Conservation (phyloP, 768 basidiomycete species). For the Lactarius akahatsu region DNA sequence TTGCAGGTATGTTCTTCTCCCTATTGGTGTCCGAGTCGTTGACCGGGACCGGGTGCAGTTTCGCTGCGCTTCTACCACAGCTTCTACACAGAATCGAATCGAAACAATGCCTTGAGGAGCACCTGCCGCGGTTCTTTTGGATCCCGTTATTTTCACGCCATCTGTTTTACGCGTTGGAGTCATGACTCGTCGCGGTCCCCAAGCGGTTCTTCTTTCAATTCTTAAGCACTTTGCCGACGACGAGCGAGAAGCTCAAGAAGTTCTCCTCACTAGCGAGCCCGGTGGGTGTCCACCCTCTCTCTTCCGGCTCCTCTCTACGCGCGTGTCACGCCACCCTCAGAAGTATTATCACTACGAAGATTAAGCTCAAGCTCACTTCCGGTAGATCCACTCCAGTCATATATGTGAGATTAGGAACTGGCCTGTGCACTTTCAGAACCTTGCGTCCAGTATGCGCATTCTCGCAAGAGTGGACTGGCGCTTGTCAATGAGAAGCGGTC, state of each 20-base stretch:
- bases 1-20: constrained; percentile 37
- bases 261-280: constrained; percentile 73
- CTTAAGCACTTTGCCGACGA: constrained; percentile 71
- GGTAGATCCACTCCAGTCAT: neutral
- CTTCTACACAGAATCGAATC: constrained; percentile 26
- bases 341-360: constrained; percentile 85
- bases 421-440: neutral
- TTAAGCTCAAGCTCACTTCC: constrained; percentile 48
- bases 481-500: too few species aligned
- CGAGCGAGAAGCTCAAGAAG: constrained; percentile 80
- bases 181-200: constrained; percentile 65
- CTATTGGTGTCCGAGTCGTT: neutral
- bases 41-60: constrained; percentile 41
- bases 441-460: neutral
- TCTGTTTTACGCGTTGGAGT: constrained; percentile 52
- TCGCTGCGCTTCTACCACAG: constrained; percentile 37
- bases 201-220: constrained; percentile 83
- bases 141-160: constrained; percentile 49
- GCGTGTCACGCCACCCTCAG: constrained; percentile 74
- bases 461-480: too few species aligned
- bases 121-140: constrained; percentile 54
- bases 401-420: neutral
- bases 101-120: constrained; percentile 41
- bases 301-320: constrained; percentile 69
- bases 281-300: constrained; percentile 40